Evolutionary conservation across 805 yeast genomes (phyloP).

Genomic region (Metschnikowia matae): DNA sequence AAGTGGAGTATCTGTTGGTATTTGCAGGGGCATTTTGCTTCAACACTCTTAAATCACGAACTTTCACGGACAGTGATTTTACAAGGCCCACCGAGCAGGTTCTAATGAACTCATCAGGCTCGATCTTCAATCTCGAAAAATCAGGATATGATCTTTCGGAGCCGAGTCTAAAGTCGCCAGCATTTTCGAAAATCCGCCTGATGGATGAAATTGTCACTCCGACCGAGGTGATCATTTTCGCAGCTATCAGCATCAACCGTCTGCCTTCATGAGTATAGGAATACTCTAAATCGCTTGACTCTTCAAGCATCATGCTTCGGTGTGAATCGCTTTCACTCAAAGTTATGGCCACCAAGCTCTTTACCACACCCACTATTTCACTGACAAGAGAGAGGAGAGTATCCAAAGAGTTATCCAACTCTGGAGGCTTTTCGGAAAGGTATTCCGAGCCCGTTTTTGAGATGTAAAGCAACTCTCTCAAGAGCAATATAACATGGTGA

Average conservation of each 20-base stretch:
- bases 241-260: slow-evolving; percentile 53
- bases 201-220: slow-evolving; percentile 48
- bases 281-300: slow-evolving; percentile 27
- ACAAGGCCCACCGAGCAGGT: slow-evolving; percentile 59
- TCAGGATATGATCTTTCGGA: slow-evolving; percentile 63
- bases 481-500: slow-evolving; percentile 62
- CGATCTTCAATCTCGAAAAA: slow-evolving; percentile 51
- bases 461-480: slow-evolving; percentile 60
- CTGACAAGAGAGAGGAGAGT: slow-evolving; percentile 56
- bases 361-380: slow-evolving; percentile 61
- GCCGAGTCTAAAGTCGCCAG: slow-evolving; percentile 65
- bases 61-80: slow-evolving; percentile 30
- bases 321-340: slow-evolving; percentile 38
- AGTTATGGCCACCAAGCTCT: slow-evolving; percentile 55
- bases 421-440: slow-evolving; percentile 35
- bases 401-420: slow-evolving; percentile 51
- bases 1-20: slow-evolving; percentile 45
- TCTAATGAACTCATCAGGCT: slow-evolving; percentile 57
- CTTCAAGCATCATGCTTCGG: slow-evolving; percentile 20
- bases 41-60: slow-evolving; percentile 23
- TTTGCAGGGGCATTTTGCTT: slow-evolving; percentile 16
- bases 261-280: slow-evolving; percentile 67
- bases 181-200: slow-evolving; percentile 45
- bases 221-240: slow-evolving; percentile 56
- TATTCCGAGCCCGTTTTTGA: slow-evolving; percentile 47